Conservation (phyloP, 164 flowering plant species). For the Aristolochia fimbriata region DNA sequence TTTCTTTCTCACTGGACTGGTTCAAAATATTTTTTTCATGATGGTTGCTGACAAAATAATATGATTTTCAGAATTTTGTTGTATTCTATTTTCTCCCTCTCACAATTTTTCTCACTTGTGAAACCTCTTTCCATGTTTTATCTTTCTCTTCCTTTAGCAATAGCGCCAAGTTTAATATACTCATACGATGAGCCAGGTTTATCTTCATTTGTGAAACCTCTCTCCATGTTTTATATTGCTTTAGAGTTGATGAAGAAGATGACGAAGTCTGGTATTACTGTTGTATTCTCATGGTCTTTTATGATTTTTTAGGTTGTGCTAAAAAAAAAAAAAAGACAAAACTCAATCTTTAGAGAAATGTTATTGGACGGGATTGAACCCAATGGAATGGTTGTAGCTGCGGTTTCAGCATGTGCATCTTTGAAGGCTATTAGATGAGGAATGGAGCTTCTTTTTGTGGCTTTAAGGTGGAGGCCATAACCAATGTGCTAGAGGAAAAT, state of each 20-base stretch:
- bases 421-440: slow-evolving; percentile 15
- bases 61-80: no score
- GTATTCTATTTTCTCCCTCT: no score
- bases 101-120: no score
- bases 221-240: slow-evolving; percentile 19
- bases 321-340: slow-evolving; percentile 18
- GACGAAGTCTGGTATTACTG: slow-evolving; percentile 15
- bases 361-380: slow-evolving; percentile 17
- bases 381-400: slow-evolving; percentile 19
- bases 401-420: slow-evolving; percentile 18
- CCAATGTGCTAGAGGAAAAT: slow-evolving; percentile 17
- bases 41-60: no score
- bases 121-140: no score
- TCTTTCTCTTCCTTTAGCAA: no score
- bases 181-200: slow-evolving; percentile 20
- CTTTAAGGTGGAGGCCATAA: slow-evolving; percentile 11
- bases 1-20: no score
- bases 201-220: no score
- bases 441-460: slow-evolving; percentile 16
- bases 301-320: slow-evolving; percentile 24
- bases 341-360: slow-evolving; percentile 24
- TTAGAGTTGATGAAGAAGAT: slow-evolving; percentile 21
- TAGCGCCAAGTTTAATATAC: slow-evolving; percentile 19
- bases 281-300: slow-evolving; percentile 26
- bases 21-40: no score